phyloP scores from a whole-genome alignment of 2,329 filamentous ascomycete genomes.

The Scleromitrula shiraiana region DNA sequence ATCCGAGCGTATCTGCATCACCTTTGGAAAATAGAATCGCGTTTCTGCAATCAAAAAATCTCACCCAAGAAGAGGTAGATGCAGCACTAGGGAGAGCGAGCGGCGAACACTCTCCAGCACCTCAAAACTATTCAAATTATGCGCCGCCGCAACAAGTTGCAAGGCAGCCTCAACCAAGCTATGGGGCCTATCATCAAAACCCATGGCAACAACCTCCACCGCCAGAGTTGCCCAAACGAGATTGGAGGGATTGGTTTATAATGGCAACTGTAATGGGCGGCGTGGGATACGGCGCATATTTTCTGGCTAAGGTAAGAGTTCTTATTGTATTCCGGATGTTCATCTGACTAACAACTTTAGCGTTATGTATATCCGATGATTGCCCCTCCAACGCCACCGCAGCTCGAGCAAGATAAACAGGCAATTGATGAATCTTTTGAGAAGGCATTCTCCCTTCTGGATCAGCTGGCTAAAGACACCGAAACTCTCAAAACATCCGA shows the following conservation, averaged over 20 bases:
- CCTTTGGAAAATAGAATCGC: constrained; percentile 89
- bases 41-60: constrained; percentile 92
- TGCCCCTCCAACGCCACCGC: constrained; percentile 85
- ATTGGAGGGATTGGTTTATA: constrained; percentile 99
- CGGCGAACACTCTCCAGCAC: constrained; percentile 40
- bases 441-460: constrained; percentile 81
- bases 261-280: constrained; percentile 94
- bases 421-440: constrained; percentile 90
- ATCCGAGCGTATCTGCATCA: constrained; percentile 81
- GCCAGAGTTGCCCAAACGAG: constrained; percentile 61
- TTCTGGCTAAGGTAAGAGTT: constrained; percentile 66
- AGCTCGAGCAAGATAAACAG: constrained; percentile 89
- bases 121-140: constrained; percentile 35
- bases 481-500: constrained; percentile 81
- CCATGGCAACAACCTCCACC: constrained; percentile 50
- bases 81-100: constrained; percentile 69
- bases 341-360: constrained; percentile 33
- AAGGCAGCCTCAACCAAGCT: constrained; percentile 33
- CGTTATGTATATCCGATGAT: constrained; percentile 89
- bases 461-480: constrained; percentile 88
- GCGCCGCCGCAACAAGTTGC: constrained; percentile 36
- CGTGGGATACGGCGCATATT: constrained; percentile 81
- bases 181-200: constrained; percentile 41
- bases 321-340: neutral
- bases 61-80: constrained; percentile 93